Evolutionary conservation across 345 rosid species (phyloP), one percentile per base, ranked within the genome.

Genomic region (Populus pruinosa): DNA sequence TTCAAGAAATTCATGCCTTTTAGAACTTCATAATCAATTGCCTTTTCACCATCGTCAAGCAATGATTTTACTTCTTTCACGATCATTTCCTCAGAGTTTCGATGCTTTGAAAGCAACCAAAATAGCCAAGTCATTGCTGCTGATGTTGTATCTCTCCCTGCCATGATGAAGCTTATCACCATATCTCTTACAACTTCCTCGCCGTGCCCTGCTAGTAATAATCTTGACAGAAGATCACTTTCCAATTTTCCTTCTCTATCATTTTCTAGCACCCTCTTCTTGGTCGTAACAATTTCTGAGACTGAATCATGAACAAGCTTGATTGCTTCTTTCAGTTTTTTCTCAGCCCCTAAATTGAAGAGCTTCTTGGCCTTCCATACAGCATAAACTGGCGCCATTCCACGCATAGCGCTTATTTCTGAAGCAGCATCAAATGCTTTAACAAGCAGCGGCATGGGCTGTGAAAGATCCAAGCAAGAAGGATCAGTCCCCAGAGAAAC

Each of bases 81-180:
- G 11, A 82, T 74, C 81, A 59, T 73, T 55, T 69, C 47, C 73
- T 74, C 84, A 1, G 70, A 59, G 17, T 39, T 64, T 18, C n/a
- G 44, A n/a, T 82, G 70, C 41, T 69, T 70, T 0, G 84, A 77
- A 16, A 82, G 81, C 76, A 82, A 43, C 84, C 84, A 82, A 41
- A 82, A 82, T 18, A 82, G 72, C 84, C 84, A 82, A 4, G 84
- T 82, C 81, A 82, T 78, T 5, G 84, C 81, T 4, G 84, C 67
- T 11, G 84, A 82, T 6, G 84, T 82, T 4, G 84, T 82, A 13
- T 82, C 84, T 44, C 81, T 82, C 35, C 84, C 84, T 9, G 84
- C 84, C 84, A 82, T 82, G 3, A 82, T 82, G n/a, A 82, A 82
- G 59, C 84, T 78, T 27, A 82, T 78, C 71, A 74, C 72, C 78